Evolutionary conservation across 1,284 basidiomycete species (phyloP), one percentile per base, ranked within the genome.

Genomic region (Sanghuangporus baumii): DNA sequence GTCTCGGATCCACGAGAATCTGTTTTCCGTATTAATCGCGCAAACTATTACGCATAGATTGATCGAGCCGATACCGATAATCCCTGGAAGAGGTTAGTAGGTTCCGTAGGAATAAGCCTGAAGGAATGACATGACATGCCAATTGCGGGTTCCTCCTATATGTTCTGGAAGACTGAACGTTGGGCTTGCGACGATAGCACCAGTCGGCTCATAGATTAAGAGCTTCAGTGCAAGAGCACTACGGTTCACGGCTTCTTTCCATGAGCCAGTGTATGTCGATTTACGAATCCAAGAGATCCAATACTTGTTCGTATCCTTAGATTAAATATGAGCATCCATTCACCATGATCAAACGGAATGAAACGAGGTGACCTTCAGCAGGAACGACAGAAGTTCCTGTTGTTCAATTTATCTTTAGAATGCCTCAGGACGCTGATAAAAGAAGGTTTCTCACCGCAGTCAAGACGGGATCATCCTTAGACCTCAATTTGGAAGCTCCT

Each of bases 111-210:
- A 23, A 63, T 14, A 41, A 38, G 51, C 6, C 36, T 43, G 20
- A 1, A 41, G 16, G 52, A 59, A 62, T 58, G 2, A 60, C 23
- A 46, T 43, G 14, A 70, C 76, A 31, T 70, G 86, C 91, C 93
- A 96, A 71, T 96, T 95, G 57, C 93, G 78, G 0, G 85, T 87
- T 1, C 93, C 94, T 0, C 93, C 93, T 40, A 96, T 91, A 67
- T 87, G 89, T 72, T 97, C 95, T 0, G 94, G 94, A 9, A 98
- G 77, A 67, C 89, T 92, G 75, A 98, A 97, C 0, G 94, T 97
- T 0, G 95, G 94, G 65, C 92, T 94, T 0, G 94, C 94, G 4
- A 96, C 87, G 55, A 96, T 89, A 0, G 94, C 94, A 31, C 93
- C 89, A 0, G 92, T 94, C 0, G 91, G 91, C 69, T 93, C 89